These are phyloP conservation scores for Thalassiosira exigua DNA, from an alignment of 352 stramenopile species.

Conservation along the genomic window DNA sequence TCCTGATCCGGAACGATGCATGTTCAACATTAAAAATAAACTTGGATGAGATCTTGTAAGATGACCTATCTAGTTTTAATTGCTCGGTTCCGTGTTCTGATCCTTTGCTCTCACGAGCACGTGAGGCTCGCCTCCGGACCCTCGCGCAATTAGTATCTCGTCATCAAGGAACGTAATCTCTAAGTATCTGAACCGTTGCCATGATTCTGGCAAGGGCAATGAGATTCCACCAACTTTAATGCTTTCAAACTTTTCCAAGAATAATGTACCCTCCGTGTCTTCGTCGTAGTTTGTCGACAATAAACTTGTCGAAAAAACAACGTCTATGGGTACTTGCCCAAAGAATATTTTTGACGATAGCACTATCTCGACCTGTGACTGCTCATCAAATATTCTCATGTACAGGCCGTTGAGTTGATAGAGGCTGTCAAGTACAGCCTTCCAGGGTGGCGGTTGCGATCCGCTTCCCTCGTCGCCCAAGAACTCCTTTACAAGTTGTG, in stretches of 20 bases:
- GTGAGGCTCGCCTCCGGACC: constrained; percentile 26
- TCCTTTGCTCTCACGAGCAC: constrained; percentile 13
- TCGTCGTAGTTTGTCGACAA: constrained; percentile 31
- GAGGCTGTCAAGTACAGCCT: constrained; percentile 4
- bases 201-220: constrained; percentile 28
- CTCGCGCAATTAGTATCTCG: constrained; percentile 31
- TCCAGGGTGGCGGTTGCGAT: constrained; percentile 9
- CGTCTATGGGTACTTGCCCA: constrained; percentile 21
- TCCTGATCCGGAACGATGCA: no score
- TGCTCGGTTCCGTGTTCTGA: no score
- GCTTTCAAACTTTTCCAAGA: constrained; percentile 40
- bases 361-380: constrained; percentile 42
- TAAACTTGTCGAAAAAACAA: constrained; percentile 36
- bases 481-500: constrained; percentile 34
- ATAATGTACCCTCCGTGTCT: constrained; percentile 24
- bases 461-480: constrained; percentile 6
- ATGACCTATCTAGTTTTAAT: no score
- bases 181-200: constrained; percentile 32
- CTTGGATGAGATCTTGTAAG: no score
- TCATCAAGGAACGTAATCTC: constrained; percentile 46
- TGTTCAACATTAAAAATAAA: no score
- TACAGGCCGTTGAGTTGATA: constrained; percentile 41
- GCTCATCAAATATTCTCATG: constrained; percentile 44
- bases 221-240: constrained; percentile 16
- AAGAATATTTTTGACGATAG: constrained; percentile 27